phyloP scores from a whole-genome alignment of 805 yeast species.

The Candida awuae region DNA sequence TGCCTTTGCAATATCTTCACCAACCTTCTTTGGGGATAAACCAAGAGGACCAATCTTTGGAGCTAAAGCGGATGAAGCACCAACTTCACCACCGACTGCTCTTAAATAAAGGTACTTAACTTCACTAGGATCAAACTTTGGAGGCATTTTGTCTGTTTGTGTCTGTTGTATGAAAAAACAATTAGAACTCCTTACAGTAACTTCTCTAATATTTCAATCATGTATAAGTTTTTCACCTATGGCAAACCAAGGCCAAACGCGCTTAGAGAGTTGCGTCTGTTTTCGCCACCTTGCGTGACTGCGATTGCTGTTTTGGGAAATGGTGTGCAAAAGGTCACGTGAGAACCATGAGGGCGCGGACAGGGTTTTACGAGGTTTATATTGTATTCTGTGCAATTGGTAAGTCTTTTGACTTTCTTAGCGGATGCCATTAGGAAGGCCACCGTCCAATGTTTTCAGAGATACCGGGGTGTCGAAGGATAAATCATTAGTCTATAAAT shows the following conservation, averaged over 20 bases:
- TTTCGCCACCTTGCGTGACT: background rate
- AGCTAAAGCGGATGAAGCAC: constrained; percentile 98
- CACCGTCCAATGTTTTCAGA: constrained; percentile 38
- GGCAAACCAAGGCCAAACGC: too few relatives aligned
- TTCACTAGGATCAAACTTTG: constrained; percentile 98
- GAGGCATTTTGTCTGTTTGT: constrained; percentile 60
- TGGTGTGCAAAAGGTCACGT: background rate
- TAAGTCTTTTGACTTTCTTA: constrained; percentile 46
- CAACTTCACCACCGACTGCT: constrained; percentile 99
- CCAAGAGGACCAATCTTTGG: constrained; percentile 99
- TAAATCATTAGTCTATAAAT: background rate
- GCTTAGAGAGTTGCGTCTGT: too few relatives aligned
- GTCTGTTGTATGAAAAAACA: background rate
- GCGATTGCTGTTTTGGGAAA: background rate
- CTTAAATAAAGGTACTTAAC: constrained; percentile 97
- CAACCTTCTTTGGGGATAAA: constrained; percentile 99
- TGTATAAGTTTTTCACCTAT: too few relatives aligned
- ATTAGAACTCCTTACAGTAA: background rate
- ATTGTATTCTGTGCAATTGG: too few relatives aligned
- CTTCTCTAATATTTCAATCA: background rate
- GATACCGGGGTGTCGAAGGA: background rate
- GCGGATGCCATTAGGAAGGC: constrained; percentile 45
- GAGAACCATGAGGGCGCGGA: background rate
- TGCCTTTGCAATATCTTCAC: constrained; percentile 99
- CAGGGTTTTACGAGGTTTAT: constrained; percentile 1